Evolutionary conservation across 2,329 filamentous ascomycete species (phyloP).

Genomic region (Paraphoma chrysanthemicola): DNA sequence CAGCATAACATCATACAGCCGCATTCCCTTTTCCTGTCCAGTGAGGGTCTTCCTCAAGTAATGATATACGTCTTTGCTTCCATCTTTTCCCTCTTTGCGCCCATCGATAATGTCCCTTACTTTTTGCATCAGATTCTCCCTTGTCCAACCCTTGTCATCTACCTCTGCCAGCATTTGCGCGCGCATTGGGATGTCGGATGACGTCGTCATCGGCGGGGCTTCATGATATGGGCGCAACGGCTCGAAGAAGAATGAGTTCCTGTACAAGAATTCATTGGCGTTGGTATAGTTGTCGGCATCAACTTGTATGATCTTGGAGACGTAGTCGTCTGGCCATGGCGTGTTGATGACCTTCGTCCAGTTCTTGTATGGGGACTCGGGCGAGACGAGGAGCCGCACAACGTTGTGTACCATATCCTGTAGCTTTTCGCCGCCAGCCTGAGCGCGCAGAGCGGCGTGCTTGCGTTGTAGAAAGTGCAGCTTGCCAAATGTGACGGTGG

Average conservation of each 20-base stretch:
- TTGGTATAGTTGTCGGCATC: slow-evolving; percentile 66
- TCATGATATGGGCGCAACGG: slow-evolving; percentile 28
- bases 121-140: slow-evolving; percentile 31
- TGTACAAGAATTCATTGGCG: slow-evolving; percentile 61
- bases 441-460: slow-evolving; percentile 63
- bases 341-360: slow-evolving; percentile 31
- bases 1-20: slow-evolving; percentile 45
- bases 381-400: slow-evolving; percentile 35
- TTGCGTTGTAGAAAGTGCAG: slow-evolving; percentile 78
- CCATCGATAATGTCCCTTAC: slow-evolving; percentile 37
- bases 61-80: slow-evolving; percentile 42
- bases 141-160: slow-evolving; percentile 28
- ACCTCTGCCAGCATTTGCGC: slow-evolving; percentile 25
- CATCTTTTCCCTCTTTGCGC: slow-evolving; percentile 27
- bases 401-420: slow-evolving; percentile 47
- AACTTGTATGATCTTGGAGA: slow-evolving; percentile 58
- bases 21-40: slow-evolving; percentile 39
- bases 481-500: slow-evolving; percentile 81
- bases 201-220: slow-evolving; percentile 11
- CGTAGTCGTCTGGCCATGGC: slow-evolving; percentile 52
- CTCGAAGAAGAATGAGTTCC: slow-evolving; percentile 66
- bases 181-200: slow-evolving; percentile 24
- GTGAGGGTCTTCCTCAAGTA: slow-evolving; percentile 41
- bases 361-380: slow-evolving; percentile 31
- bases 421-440: slow-evolving; percentile 52